These are phyloP conservation scores for Thermochaetoides thermophila DNA, from an alignment of 495 filamentous ascomycete genomes.

Conservation along the genomic window DNA sequence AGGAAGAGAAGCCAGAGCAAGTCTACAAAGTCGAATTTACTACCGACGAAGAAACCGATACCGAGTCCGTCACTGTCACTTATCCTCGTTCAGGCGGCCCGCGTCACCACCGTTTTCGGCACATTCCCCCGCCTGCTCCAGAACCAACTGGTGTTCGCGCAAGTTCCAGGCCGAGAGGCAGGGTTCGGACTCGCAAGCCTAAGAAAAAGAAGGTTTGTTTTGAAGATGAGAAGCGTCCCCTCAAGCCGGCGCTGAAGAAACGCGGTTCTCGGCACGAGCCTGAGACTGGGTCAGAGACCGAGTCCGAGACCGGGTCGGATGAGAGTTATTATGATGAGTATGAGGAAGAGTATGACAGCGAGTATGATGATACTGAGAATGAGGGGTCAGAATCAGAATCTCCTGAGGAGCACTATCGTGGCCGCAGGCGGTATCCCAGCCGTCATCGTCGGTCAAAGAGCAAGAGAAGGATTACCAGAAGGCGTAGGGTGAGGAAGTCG, in stretches of 20 bases:
- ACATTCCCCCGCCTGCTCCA: no score
- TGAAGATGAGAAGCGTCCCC: slow-evolving; percentile 4
- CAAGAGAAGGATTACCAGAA: no score
- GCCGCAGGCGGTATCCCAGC: no score
- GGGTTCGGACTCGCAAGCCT: neutral
- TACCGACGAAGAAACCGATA: slow-evolving; percentile 24
- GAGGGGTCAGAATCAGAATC: slow-evolving; percentile 1
- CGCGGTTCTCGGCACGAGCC: slow-evolving; percentile 1
- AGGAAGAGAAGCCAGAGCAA: slow-evolving; percentile 7
- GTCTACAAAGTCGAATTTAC: slow-evolving; percentile 19
- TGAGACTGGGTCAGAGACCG: slow-evolving; percentile 1
- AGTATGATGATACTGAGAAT: slow-evolving; percentile 1
- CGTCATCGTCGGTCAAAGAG: no score
- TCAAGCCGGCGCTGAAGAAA: slow-evolving; percentile 13
- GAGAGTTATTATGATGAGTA: neutral
- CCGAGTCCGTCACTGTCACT: slow-evolving; percentile 21
- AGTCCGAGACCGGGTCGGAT: neutral
- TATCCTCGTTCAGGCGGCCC: no score
- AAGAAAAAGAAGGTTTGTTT: slow-evolving; percentile 12
- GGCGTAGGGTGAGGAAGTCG: no score
- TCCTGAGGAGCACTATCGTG: neutral
- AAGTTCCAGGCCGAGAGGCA: neutral
- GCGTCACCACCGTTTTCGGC: no score
- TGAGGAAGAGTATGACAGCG: neutral
- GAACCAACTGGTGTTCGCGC: neutral